Evolutionary conservation across 192 early-diverging fungal genomes (phyloP).

Genomic region (Coemansia sp.): DNA sequence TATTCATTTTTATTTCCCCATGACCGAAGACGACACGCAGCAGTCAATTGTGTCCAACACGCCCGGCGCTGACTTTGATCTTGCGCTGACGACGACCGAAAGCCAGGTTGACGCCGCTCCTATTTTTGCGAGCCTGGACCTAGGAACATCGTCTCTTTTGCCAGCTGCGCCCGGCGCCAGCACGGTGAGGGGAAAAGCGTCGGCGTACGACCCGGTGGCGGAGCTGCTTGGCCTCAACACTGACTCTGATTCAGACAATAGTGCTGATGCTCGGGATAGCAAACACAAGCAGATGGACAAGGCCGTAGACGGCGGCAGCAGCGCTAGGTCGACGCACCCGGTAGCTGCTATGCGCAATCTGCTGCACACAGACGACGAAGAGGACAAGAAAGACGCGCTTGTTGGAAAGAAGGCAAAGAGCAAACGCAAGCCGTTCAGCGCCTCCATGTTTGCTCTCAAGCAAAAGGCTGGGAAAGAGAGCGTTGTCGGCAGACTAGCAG

Average conservation of each 20-base stretch:
- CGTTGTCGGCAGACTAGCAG: constrained; percentile 20
- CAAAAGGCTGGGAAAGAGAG: constrained; percentile 11
- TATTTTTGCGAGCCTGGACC: background rate
- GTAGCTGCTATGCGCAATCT: background rate
- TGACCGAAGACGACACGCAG: constrained; percentile 6
- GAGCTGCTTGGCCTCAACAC: constrained; percentile 35
- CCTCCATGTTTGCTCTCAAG: constrained; percentile 13
- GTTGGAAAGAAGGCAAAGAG: background rate
- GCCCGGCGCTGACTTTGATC: background rate
- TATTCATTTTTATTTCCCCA: too few species aligned
- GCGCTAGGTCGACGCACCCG: background rate
- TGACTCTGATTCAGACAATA: constrained; percentile 4
- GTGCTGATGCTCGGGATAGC: background rate
- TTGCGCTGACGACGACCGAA: background rate
- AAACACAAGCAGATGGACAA: background rate
- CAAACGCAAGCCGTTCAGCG: constrained; percentile 11
- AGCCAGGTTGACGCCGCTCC: background rate
- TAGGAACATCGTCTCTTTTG: background rate
- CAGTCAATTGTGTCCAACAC: constrained; percentile 1
- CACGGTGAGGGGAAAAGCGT: background rate
- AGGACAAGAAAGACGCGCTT: background rate
- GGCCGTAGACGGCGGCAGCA: too few species aligned
- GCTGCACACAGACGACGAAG: background rate
- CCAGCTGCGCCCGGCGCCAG: background rate
- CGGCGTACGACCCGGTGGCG: constrained; percentile 29